Percentiles rank a stretch among this genome's conserved stretches.
Conservation (phyloP, 2,329 filamentous ascomycete species). For the Alternaria incomplexa region DNA sequence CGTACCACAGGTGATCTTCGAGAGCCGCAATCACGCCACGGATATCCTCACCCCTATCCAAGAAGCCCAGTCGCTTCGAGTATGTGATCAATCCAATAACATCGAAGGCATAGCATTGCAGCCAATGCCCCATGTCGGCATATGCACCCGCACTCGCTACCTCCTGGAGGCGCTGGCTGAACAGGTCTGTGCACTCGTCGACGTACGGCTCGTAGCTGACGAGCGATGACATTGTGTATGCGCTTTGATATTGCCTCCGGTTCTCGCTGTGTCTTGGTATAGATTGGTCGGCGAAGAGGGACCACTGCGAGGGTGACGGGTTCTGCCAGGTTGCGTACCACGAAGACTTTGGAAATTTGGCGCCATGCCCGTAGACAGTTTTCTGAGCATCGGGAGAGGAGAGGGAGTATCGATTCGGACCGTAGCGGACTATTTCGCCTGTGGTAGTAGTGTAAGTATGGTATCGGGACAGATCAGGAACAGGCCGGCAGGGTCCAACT, state of each 20-base stretch:
- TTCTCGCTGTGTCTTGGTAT: constrained; percentile 46
- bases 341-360: constrained; percentile 25
- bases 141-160: constrained; percentile 28
- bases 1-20: constrained; percentile 12
- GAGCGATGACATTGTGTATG: constrained; percentile 32
- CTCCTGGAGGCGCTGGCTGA: constrained; percentile 34
- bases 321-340: constrained; percentile 26
- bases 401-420: constrained; percentile 14
- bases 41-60: constrained; percentile 21
- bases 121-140: constrained; percentile 33
- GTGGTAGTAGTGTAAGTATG: not conserved
- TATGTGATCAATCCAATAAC: constrained; percentile 42
- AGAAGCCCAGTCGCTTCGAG: constrained; percentile 25
- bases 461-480: not conserved
- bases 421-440: constrained; percentile 14
- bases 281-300: constrained; percentile 48
- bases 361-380: constrained; percentile 25
- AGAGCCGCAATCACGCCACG: constrained; percentile 6
- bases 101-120: constrained; percentile 50
- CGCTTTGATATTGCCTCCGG: constrained; percentile 36
- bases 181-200: constrained; percentile 44
- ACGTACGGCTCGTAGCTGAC: constrained; percentile 48
- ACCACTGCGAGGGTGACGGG: constrained; percentile 33
- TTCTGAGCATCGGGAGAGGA: constrained; percentile 16
- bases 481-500: not conserved